These are phyloP conservation scores for Erythrobasidium hasegawianum DNA, from an alignment of 1,284 basidiomycete species.

Conservation along the genomic window DNA sequence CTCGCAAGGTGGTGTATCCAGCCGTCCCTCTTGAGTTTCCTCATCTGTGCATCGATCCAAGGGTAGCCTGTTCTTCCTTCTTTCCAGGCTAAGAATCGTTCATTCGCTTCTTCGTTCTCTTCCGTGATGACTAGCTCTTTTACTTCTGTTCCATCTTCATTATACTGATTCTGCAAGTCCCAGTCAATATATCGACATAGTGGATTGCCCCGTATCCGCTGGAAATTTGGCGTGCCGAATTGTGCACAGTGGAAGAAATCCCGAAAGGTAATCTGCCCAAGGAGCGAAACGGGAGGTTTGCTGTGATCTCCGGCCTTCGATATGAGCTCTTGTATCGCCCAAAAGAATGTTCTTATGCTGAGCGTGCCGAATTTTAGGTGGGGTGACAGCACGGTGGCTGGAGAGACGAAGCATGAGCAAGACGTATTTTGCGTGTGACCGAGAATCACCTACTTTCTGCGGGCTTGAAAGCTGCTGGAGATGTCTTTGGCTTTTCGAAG, in stretches of 20 bases:
- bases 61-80: slow-evolving; percentile 55
- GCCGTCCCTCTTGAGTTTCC: slow-evolving; percentile 53
- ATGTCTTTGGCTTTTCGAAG: slow-evolving; percentile 56
- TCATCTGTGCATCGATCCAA: slow-evolving; percentile 55
- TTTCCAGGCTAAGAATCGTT: slow-evolving; percentile 51
- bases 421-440: too few species aligned
- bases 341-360: slow-evolving; percentile 52
- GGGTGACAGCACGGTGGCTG: slow-evolving; percentile 53
- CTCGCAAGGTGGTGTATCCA: slow-evolving; percentile 54
- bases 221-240: slow-evolving; percentile 50
- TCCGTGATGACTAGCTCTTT: slow-evolving; percentile 47
- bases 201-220: slow-evolving; percentile 51
- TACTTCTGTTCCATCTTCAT: slow-evolving; percentile 45
- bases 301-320: slow-evolving; percentile 42
- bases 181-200: slow-evolving; percentile 48
- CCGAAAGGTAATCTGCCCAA: slow-evolving; percentile 41
- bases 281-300: slow-evolving; percentile 40
- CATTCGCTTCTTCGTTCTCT: slow-evolving; percentile 50
- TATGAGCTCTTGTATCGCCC: slow-evolving; percentile 50
- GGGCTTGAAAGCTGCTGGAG: slow-evolving; percentile 52
- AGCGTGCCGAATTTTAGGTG: slow-evolving; percentile 57
- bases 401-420: too few species aligned
- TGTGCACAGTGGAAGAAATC: slow-evolving; percentile 50
- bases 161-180: slow-evolving; percentile 52
- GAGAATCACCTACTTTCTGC: slow-evolving; percentile 41